Percentiles rank a stretch among this genome's conserved stretches.
Evolutionary conservation across 352 stramenopile species (phyloP).

Genomic region (Phytophthora cryptogea): DNA sequence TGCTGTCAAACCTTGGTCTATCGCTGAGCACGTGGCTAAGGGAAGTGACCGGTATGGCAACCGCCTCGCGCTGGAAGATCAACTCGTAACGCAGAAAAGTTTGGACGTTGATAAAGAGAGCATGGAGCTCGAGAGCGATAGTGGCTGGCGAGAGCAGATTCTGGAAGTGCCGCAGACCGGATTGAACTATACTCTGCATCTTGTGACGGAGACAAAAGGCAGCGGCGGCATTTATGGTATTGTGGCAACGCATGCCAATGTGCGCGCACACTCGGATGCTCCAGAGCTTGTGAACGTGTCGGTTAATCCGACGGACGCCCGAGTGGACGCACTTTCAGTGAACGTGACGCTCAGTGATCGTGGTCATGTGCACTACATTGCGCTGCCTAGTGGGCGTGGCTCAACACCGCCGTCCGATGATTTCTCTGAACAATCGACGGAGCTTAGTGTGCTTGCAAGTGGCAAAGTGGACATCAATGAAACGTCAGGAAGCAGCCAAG

Average conservation of each 20-base stretch:
- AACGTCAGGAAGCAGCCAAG: conserved; percentile 14
- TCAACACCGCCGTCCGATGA: conserved; percentile 19
- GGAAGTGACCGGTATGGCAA: conserved; percentile 69
- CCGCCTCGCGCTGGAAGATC: conserved; percentile 59
- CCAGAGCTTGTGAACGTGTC: conserved; percentile 42
- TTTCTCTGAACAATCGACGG: conserved; percentile 19
- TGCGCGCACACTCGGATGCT: conserved; percentile 54
- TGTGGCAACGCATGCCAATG: conserved; percentile 60
- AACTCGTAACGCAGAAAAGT: conserved; percentile 46
- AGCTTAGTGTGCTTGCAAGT: conserved; percentile 29
- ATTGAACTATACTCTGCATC: conserved; percentile 70
- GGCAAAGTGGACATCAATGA: conserved; percentile 34
- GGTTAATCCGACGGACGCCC: conserved; percentile 58
- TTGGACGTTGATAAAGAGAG: conserved; percentile 39
- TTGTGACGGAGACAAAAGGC: conserved; percentile 70
- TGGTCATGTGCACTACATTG: conserved; percentile 72
- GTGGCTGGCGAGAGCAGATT: conserved; percentile 58
- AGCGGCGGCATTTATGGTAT: conserved; percentile 77
- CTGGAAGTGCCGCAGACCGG: conserved; percentile 55
- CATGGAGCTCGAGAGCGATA: conserved; percentile 35
- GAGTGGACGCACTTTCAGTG: conserved; percentile 68
- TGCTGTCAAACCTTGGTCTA: conserved; percentile 40
- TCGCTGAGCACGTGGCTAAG: conserved; percentile 40
- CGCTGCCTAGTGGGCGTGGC: conserved; percentile 36
- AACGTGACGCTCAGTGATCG: conserved; percentile 47